phyloP scores from a whole-genome alignment of 306 rosid species.

The Dalbergia cultrata region DNA sequence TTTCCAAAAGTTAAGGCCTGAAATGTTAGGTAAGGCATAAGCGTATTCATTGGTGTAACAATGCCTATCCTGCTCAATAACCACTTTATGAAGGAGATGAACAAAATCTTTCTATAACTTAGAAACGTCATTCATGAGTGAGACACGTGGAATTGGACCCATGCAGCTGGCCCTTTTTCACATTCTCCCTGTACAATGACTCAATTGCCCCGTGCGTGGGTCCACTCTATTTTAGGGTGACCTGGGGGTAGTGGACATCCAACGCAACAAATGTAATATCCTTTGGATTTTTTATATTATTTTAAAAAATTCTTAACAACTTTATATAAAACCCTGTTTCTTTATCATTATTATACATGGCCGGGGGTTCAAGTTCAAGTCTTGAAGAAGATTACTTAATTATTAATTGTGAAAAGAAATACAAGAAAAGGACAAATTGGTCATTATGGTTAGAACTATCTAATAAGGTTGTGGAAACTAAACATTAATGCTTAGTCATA shows the following conservation, averaged over 20 bases:
- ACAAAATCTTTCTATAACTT: not conserved
- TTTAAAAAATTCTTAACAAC: too few relatives aligned
- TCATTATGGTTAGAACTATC: not conserved
- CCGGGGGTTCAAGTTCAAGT: not conserved
- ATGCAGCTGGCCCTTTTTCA: not conserved
- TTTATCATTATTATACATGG: not conserved
- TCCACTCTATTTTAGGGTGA: not conserved
- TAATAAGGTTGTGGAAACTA: not conserved
- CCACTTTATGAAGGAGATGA: not conserved
- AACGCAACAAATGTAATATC: not conserved
- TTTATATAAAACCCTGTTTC: not conserved
- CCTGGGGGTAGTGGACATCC: not conserved
- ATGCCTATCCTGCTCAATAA: not conserved
- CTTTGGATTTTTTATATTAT: not conserved
- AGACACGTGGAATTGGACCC: not conserved
- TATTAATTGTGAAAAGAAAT: not conserved
- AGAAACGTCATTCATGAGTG: constrained; percentile 6
- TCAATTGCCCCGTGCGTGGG: not conserved
- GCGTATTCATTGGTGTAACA: not conserved
- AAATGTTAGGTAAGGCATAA: constrained; percentile 17
- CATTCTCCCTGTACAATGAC: not conserved
- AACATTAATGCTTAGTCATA: constrained; percentile 1
- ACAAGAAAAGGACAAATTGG: not conserved
- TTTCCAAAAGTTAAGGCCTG: not conserved
- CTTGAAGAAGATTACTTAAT: not conserved